phyloP scores from a whole-genome alignment of 257 asterid genomes.

The Forsythia suspensa region DNA sequence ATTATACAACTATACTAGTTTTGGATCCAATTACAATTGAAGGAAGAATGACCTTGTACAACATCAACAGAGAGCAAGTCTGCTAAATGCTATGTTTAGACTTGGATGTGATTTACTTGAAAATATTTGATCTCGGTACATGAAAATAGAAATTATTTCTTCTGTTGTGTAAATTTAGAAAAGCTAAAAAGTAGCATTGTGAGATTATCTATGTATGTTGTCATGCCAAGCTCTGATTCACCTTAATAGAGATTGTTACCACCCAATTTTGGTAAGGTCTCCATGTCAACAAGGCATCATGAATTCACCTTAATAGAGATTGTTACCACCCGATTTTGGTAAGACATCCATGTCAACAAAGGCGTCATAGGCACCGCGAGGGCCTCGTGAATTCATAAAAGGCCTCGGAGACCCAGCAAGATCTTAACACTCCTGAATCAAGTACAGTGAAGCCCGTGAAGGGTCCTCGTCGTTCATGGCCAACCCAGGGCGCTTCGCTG shows the following conservation, averaged over 20 bases:
- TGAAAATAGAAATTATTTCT: neutral
- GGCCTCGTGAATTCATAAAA: too few relatives aligned
- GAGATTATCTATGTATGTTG: neutral
- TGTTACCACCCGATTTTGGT: too few relatives aligned
- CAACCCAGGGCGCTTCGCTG: too few relatives aligned
- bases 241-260: neutral
- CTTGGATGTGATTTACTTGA: neutral
- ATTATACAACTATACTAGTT: conserved; percentile 4
- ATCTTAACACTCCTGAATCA: too few relatives aligned
- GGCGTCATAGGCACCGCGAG: too few relatives aligned
- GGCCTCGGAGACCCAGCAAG: too few relatives aligned
- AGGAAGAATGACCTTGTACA: neutral
- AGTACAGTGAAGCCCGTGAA: too few relatives aligned
- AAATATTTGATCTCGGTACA: neutral
- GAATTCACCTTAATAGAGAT: too few relatives aligned
- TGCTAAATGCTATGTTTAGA: neutral
- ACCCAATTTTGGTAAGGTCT: too few relatives aligned
- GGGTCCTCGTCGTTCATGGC: too few relatives aligned
- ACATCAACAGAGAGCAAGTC: conserved; percentile 14
- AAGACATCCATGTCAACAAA: too few relatives aligned
- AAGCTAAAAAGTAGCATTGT: neutral
- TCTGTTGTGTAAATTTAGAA: neutral
- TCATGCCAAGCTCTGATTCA: neutral
- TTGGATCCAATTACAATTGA: conserved; percentile 10
- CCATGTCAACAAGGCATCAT: too few relatives aligned